Evolutionary conservation across 1,139 yeast species (phyloP), one percentile per base, ranked within the genome.

Genomic region (Lodderomyces beijingensis): DNA sequence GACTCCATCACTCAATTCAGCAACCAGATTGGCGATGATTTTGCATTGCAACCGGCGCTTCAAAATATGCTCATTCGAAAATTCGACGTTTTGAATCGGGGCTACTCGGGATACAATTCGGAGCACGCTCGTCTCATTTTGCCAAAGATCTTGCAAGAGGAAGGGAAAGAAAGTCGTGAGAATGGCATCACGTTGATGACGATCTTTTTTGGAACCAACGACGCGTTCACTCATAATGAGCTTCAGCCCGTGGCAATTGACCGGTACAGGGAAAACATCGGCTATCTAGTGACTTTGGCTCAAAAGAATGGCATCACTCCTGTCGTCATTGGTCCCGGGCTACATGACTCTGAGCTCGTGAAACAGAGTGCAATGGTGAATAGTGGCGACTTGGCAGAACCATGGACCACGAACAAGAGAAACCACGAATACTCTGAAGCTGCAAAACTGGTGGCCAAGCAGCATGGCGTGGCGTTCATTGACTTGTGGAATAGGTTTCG

Each of bases 161-260:
- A 74, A 37, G 54, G 62, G 35, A 57, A 55, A 16, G 49, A 44
- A 3, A 42, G 47, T 3, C 38, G 43, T 20, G 49, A 57, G 11
- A 55, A 55, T 33, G n/a, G n/a, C n/a, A 40, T 62, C 33, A 50
- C 55, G 38, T 44, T 81, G 20, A 66, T 74, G 40, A 70, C 78
- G 0, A 57, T 86, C 3, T 84, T 80, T 53, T 75, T 83, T 45
- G 95, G 95, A 1, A 71, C 93, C 8, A 86, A 86, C 47, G 95
- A 86, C 51, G 77, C 86, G 0, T 45, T 60, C 6, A 93, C 83
- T 47, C 45, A 62, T 3, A 67, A 65, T 22, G 50, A 57, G 4
- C 55, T 62, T 15, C 94, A 83, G 50, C 61, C 62, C 15, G 85
- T 82, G 1, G 67, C 73, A 2, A 29, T 78, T 7, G 67, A 58